These are phyloP conservation scores for Artemisia annua DNA, from an alignment of 129 eudicot genomes.

Conservation along the genomic window DNA sequence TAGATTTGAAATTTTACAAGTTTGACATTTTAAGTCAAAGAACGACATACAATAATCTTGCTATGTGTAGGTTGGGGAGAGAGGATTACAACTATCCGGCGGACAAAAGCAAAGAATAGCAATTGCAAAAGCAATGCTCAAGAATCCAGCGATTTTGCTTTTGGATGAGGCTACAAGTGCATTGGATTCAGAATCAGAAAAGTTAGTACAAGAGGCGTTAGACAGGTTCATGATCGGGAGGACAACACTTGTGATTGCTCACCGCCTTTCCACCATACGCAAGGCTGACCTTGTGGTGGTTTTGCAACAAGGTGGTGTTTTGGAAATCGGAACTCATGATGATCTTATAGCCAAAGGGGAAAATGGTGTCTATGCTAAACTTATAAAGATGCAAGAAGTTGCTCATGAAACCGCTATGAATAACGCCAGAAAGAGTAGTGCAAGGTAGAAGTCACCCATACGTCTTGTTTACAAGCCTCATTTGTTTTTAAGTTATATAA, in stretches of 20 bases:
- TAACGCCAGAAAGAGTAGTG: slow-evolving; percentile 92
- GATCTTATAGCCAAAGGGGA: slow-evolving; percentile 87
- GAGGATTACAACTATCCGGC: slow-evolving; percentile 94
- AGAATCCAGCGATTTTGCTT: slow-evolving; percentile 88
- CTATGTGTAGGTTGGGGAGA: slow-evolving; percentile 81
- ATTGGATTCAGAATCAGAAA: slow-evolving; percentile 92
- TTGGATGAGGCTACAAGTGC: slow-evolving; percentile 99
- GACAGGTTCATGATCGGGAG: slow-evolving; percentile 96
- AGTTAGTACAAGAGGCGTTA: slow-evolving; percentile 92
- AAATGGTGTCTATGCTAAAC: slow-evolving; percentile 88
- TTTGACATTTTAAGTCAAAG: not conserved
- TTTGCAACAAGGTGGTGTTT: slow-evolving; percentile 86
- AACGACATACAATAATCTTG: too few relatives aligned
- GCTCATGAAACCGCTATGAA: slow-evolving; percentile 84
- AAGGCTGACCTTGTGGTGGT: slow-evolving; percentile 97
- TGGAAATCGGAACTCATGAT: slow-evolving; percentile 88
- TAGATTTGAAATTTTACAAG: not conserved
- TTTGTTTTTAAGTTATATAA: slow-evolving; percentile 1
- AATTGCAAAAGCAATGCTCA: slow-evolving; percentile 94
- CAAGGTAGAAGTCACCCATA: slow-evolving; percentile 51
- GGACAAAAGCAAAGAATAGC: slow-evolving; percentile 98
- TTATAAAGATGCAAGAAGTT: slow-evolving; percentile 84
- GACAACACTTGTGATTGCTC: slow-evolving; percentile 95
- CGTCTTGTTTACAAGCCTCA: not conserved
- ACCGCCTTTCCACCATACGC: slow-evolving; percentile 92